Conservation (phyloP, 768 basidiomycete species). For the Inosperma sp. region DNA sequence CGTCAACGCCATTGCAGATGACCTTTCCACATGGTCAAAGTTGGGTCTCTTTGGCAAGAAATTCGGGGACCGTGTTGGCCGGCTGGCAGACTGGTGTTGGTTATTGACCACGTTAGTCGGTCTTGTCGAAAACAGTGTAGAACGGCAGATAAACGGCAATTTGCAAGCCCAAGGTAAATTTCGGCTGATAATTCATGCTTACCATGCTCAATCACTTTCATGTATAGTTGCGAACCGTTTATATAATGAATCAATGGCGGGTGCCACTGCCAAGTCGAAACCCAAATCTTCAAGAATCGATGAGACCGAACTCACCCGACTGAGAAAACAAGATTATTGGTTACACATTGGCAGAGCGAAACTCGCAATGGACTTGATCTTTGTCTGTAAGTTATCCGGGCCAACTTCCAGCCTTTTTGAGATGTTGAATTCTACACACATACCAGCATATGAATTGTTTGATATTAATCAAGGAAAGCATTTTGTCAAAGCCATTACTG, state of each 20-base stretch:
- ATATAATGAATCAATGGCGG: constrained; percentile 66
- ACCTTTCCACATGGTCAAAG: constrained; percentile 69
- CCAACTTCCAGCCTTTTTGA: background rate
- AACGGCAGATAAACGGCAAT: constrained; percentile 63
- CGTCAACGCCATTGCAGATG: constrained; percentile 69
- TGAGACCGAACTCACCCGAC: constrained; percentile 62
- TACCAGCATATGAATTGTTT: constrained; percentile 75
- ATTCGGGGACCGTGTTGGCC: constrained; percentile 63
- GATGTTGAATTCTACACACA: background rate
- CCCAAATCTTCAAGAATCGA: constrained; percentile 55
- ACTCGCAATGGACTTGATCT: constrained; percentile 79
- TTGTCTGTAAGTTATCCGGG: constrained; percentile 60
- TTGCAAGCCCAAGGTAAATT: constrained; percentile 59
- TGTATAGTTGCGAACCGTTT: constrained; percentile 63
- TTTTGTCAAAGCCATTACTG: constrained; percentile 58
- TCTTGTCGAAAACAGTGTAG: constrained; percentile 79
- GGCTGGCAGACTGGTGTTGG: constrained; percentile 86
- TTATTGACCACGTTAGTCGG: constrained; percentile 72
- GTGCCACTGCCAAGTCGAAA: constrained; percentile 63
- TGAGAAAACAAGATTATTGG: constrained; percentile 75
- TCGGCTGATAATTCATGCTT: constrained; percentile 2
- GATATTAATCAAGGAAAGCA: constrained; percentile 56
- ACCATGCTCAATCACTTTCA: constrained; percentile 3
- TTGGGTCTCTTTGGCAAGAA: constrained; percentile 65
- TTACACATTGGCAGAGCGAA: constrained; percentile 65